Percentiles rank a stretch among this genome's conserved stretches.
Evolutionary conservation across 2,329 filamentous ascomycete species (phyloP).

Genomic region (Huntiella moniliformis): DNA sequence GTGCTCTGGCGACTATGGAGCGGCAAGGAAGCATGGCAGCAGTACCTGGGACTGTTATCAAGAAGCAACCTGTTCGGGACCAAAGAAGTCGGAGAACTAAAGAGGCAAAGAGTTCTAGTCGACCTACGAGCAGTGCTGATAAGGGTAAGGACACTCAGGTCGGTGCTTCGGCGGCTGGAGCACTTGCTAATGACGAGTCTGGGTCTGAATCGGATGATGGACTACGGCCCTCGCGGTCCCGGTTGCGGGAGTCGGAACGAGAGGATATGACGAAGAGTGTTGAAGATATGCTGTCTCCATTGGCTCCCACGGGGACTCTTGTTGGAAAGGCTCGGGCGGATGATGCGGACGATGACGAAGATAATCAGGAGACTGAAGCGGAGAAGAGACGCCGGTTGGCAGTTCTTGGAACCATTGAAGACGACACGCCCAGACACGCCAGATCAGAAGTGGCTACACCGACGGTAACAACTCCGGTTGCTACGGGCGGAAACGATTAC

Average conservation of each 20-base stretch:
- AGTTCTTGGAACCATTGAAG: slow-evolving; percentile 42
- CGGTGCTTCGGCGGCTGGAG: too few relatives aligned
- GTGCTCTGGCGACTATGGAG: slow-evolving; percentile 26
- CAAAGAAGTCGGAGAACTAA: background rate
- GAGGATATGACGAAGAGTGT: background rate
- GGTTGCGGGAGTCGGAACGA: background rate
- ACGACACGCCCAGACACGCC: slow-evolving; percentile 12
- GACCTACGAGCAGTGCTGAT: background rate
- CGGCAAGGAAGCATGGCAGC: slow-evolving; percentile 5
- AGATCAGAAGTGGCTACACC: slow-evolving; percentile 16
- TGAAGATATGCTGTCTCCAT: background rate
- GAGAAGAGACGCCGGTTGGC: slow-evolving; percentile 57
- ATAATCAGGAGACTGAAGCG: slow-evolving; percentile 60
- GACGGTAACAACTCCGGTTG: background rate
- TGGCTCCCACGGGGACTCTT: background rate
- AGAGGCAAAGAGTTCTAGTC: too few relatives aligned
- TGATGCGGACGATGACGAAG: slow-evolving; percentile 18
- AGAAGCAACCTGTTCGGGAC: slow-evolving; percentile 1
- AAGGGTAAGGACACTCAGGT: background rate
- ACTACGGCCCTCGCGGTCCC: background rate
- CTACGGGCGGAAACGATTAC: background rate
- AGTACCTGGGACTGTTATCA: background rate
- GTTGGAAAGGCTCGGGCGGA: background rate
- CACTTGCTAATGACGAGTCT: background rate
- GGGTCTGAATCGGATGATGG: slow-evolving; percentile 1